Percentiles rank a stretch among this genome's conserved stretches.
These are phyloP conservation scores for Irpex sp. DNA, from an alignment of 1,284 basidiomycete species.

Conservation along the genomic window DNA sequence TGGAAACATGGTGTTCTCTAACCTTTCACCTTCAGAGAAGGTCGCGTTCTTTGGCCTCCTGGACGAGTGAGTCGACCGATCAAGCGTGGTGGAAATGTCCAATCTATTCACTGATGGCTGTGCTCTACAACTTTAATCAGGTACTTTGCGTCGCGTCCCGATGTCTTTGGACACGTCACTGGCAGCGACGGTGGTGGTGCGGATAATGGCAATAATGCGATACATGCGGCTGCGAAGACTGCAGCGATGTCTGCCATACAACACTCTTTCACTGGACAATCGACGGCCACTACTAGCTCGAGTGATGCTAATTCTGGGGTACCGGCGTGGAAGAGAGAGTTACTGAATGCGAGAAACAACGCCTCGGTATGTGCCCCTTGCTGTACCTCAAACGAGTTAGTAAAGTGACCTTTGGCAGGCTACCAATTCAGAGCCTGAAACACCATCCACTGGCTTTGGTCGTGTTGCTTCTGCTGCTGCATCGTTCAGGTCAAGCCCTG, in stretches of 20 bases:
- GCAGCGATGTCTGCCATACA: not conserved
- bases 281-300: not conserved
- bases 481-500: conserved; percentile 16
- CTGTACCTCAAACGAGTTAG: not conserved
- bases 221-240: conserved; percentile 1
- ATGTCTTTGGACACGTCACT: conserved; percentile 39
- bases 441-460: conserved; percentile 18
- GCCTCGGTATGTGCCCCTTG: conserved; percentile 7
- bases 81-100: not conserved
- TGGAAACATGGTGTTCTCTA: conserved; percentile 61
- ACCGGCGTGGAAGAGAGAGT: conserved; percentile 10
- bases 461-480: conserved; percentile 29
- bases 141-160: conserved; percentile 75
- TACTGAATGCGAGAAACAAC: not conserved
- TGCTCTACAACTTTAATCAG: conserved; percentile 31
- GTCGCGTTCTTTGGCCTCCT: conserved; percentile 75
- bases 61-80: conserved; percentile 52
- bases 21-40: conserved; percentile 62
- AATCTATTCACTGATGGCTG: conserved; percentile 1
- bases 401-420: conserved; percentile 1
- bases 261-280: not conserved
- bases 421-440: conserved; percentile 8
- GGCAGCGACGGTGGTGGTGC: conserved; percentile 13
- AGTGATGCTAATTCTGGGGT: not conserved
- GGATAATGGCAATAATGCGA: conserved; percentile 2